A percentile compares a stretch with the other conserved stretches of the same genome.
phyloP scores from a whole-genome alignment of 176 grass and related monocot genomes.

The Carex kokanica region DNA sequence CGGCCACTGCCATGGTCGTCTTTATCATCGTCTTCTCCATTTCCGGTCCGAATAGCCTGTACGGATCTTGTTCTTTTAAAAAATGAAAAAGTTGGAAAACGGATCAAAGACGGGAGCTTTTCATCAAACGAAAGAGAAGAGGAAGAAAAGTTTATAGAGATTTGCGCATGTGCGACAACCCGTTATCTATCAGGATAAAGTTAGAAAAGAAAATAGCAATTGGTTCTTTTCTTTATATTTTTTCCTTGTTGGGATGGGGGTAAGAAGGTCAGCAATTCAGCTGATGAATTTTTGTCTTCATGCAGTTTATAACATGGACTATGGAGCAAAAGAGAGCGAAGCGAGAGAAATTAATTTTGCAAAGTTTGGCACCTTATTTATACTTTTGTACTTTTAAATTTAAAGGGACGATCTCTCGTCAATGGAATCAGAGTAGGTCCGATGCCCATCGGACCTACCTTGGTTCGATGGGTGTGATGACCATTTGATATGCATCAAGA shows the following conservation, averaged over 20 bases:
- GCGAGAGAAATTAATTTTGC: not conserved
- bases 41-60: not conserved
- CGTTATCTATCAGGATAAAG: slow-evolving; percentile 24
- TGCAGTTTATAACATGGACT: not conserved
- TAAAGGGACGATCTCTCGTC: not conserved
- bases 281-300: slow-evolving; percentile 1
- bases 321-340: not conserved
- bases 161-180: not conserved
- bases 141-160: slow-evolving; percentile 4
- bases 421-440: no score
- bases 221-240: not conserved
- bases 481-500: no score
- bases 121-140: not conserved
- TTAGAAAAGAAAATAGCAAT: slow-evolving; percentile 14
- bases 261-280: slow-evolving; percentile 16
- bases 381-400: not conserved
- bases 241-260: slow-evolving; percentile 22
- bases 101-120: not conserved
- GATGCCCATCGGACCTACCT: no score
- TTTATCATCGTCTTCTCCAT: slow-evolving; percentile 29
- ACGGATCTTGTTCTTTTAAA: not conserved
- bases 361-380: not conserved
- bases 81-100: not conserved
- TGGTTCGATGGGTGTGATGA: no score
- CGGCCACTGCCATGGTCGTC: slow-evolving; percentile 20